phyloP scores from a whole-genome alignment of 2,329 filamentous ascomycete species.

The Triangularia verruculosa region DNA sequence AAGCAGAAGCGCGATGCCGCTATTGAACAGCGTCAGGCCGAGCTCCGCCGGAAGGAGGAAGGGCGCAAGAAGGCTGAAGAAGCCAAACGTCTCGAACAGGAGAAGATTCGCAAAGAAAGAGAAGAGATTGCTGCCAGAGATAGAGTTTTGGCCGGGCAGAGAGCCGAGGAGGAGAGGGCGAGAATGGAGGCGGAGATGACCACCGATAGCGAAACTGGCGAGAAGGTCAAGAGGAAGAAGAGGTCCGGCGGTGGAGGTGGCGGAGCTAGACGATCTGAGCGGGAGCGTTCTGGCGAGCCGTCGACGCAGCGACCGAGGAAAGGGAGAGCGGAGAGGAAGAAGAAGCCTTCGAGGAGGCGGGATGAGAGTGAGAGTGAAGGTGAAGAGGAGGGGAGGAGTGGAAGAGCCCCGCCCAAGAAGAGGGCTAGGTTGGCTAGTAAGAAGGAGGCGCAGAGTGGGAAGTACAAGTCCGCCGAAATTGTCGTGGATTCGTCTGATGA shows the following conservation, averaged over 20 bases:
- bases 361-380: constrained; percentile 38
- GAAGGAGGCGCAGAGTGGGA: constrained; percentile 46
- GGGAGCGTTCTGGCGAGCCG: constrained; percentile 33
- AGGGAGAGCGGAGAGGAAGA: constrained; percentile 56
- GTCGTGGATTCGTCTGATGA: constrained; percentile 69
- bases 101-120: constrained; percentile 82
- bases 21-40: constrained; percentile 73
- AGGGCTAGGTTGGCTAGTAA: constrained; percentile 54
- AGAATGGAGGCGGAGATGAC: constrained; percentile 75
- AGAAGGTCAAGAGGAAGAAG: constrained; percentile 76
- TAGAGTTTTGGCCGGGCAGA: constrained; percentile 66
- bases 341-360: constrained; percentile 35
- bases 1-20: constrained; percentile 82
- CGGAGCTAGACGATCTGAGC: constrained; percentile 31
- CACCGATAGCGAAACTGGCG: constrained; percentile 76
- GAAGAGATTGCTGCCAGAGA: constrained; percentile 76
- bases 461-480: constrained; percentile 84
- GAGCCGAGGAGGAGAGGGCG: constrained; percentile 66
- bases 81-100: constrained; percentile 68
- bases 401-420: constrained; percentile 56
- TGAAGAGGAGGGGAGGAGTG: constrained; percentile 44
- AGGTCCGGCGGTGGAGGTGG: constrained; percentile 39
- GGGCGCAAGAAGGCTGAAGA: constrained; percentile 66
- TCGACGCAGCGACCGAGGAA: constrained; percentile 34
- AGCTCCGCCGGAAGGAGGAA: constrained; percentile 75